Base-by-base conservation (phyloP, 1,284 basidiomycete genomes). In the Boletus holoroseus region DNA sequence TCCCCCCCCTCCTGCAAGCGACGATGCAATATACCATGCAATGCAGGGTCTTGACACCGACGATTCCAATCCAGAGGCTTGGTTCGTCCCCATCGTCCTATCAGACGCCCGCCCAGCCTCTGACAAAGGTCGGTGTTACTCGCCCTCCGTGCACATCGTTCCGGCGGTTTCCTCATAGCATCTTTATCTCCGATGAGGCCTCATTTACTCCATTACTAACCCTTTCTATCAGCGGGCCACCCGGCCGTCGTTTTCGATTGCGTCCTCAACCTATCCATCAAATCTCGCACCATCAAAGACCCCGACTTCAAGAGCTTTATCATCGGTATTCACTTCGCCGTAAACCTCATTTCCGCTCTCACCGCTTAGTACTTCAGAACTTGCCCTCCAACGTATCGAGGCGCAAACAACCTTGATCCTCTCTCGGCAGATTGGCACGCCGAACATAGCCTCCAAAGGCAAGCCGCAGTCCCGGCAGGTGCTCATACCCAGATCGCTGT, bases 361-460 rank as follows among this genome's bases (percentile, higher is more conserved):
- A 61, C 32, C 39, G 45, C 49, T 30, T 2, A 3, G 3, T 36
- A 6, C 28, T 34, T 11, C 58, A 87, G 85, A 88, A 64, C 75
- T 85, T 8, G 79, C 78, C 0, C 64, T 88, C 4, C 83, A 85
- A 58, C 79, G 77, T 9, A 77, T 87, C 41, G 85, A 88, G 67
- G 73, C 74, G 0, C 81, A 84, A 52, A 73, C 76, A 7, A 61
- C 71, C 3, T 62, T 87, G 16, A 56, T 70, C 1, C 75, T 88
- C 40, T 85, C 85, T 3, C 78, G 85, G 18, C 73, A 78, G 45
- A 78, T 88, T 51, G 75, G 75, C 24, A 82, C 76, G 0, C 85
- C 85, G 5, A 88, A 88, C 65, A 86, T 88, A 53, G 66, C 74
- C 7, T 79, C 79, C 42, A 88, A 88, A 63, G 85, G 85, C 18